phyloP scores from a whole-genome alignment of 2,329 filamentous ascomycete genomes.

The Calonectria fujianensis region DNA sequence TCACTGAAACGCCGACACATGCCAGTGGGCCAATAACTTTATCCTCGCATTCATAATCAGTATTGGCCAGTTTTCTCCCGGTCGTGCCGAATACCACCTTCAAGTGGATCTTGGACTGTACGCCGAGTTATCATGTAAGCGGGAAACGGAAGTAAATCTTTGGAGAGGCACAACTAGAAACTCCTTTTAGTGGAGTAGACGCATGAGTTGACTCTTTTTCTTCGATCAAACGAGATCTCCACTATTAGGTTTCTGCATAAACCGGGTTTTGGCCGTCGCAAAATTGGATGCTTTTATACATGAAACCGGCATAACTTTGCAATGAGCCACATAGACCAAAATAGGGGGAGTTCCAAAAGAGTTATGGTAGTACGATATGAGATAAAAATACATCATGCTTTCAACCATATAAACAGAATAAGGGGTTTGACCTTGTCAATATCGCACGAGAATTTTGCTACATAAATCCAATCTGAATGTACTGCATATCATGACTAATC shows the following conservation, averaged over 20 bases:
- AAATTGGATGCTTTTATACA: neutral
- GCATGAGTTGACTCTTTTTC: neutral
- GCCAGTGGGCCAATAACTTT: neutral
- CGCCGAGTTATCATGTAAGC: neutral
- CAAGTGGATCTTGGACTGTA: neutral
- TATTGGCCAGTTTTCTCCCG: neutral
- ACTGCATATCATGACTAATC: neutral
- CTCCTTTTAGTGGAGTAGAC: neutral
- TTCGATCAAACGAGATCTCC: neutral
- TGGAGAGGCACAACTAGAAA: neutral
- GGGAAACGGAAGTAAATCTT: no score
- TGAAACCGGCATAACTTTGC: neutral
- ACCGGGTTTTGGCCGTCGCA: neutral
- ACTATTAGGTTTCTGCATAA: neutral
- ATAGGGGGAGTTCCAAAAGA: neutral
- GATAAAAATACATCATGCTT: neutral
- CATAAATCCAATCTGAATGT: neutral
- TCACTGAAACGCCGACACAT: neutral
- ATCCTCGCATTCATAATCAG: neutral
- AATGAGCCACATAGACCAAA: no score
- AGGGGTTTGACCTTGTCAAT: neutral
- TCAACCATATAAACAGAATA: neutral
- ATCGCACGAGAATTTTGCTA: neutral
- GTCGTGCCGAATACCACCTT: neutral
- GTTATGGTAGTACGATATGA: neutral